Evolutionary conservation across 441 rosid species (phyloP).

Genomic region (Gossypium schwendimanii): DNA sequence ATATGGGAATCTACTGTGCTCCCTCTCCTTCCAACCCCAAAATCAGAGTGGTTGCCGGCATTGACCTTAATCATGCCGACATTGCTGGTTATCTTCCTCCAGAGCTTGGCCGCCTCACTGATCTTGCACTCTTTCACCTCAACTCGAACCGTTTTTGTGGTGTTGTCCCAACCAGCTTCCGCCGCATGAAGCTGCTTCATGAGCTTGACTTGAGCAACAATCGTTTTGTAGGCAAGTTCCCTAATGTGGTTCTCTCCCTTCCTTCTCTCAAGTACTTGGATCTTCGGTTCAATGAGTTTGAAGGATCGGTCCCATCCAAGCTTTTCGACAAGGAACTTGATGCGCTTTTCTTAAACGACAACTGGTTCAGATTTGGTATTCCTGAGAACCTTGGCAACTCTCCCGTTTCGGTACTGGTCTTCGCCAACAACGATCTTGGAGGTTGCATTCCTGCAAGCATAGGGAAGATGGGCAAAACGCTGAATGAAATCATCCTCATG

Average conservation of each 20-base stretch:
- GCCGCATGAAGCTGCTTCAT: slow-evolving; percentile 40
- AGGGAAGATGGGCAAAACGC: slow-evolving; percentile 50
- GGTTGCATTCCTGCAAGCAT: slow-evolving; percentile 65
- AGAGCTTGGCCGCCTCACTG: slow-evolving; percentile 50
- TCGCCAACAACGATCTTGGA: slow-evolving; percentile 58
- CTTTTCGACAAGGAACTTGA: slow-evolving; percentile 59
- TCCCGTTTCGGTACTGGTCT: slow-evolving; percentile 53
- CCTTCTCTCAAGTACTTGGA: slow-evolving; percentile 55
- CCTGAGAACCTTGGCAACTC: slow-evolving; percentile 61
- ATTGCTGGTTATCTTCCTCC: slow-evolving; percentile 56
- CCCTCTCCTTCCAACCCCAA: slow-evolving; percentile 29
- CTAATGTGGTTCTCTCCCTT: slow-evolving; percentile 38
- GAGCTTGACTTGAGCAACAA: slow-evolving; percentile 71
- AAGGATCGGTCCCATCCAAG: slow-evolving; percentile 40
- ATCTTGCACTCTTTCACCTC: slow-evolving; percentile 57
- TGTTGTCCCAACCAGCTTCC: slow-evolving; percentile 35
- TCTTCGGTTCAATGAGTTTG: slow-evolving; percentile 63
- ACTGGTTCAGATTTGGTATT: slow-evolving; percentile 45
- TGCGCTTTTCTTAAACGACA: slow-evolving; percentile 55
- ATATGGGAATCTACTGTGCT: slow-evolving; percentile 50
- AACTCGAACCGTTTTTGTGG: slow-evolving; percentile 71
- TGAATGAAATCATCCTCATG: slow-evolving; percentile 55
- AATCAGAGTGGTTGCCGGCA: slow-evolving; percentile 46
- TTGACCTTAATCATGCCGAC: slow-evolving; percentile 58
- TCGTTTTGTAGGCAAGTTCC: slow-evolving; percentile 59